Conservation (phyloP, 2,329 filamentous ascomycete genomes). For the Apiospora koreana region DNA sequence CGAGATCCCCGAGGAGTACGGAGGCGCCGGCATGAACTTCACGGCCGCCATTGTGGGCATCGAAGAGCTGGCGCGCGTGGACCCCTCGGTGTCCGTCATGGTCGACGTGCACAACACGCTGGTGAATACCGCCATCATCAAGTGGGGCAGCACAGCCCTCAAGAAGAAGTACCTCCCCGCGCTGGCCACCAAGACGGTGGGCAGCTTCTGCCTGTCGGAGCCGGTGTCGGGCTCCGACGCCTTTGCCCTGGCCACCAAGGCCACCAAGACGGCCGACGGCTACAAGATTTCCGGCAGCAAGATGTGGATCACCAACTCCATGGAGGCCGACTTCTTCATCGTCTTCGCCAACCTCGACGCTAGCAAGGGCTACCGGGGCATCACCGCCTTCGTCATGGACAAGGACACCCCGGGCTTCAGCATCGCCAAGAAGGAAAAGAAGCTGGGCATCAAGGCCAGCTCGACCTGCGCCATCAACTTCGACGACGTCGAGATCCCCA, state of each 20-base stretch:
- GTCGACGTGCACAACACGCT: slow-evolving; percentile 98
- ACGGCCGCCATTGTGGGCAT: slow-evolving; percentile 94
- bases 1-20: slow-evolving; percentile 96
- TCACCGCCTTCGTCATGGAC: slow-evolving; percentile 93
- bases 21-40: slow-evolving; percentile 98
- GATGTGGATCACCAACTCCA: slow-evolving; percentile 99
- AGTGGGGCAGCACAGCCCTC: slow-evolving; percentile 74
- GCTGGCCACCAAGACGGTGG: slow-evolving; percentile 86
- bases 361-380: slow-evolving; percentile 92
- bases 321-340: slow-evolving; percentile 93
- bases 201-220: slow-evolving; percentile 91
- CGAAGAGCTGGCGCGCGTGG: slow-evolving; percentile 91
- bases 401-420: slow-evolving; percentile 87
- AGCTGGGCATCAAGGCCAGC: slow-evolving; percentile 93
- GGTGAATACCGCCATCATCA: slow-evolving; percentile 90
- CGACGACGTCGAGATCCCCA: slow-evolving; percentile 90
- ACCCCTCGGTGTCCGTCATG: slow-evolving; percentile 92
- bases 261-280: slow-evolving; percentile 77
- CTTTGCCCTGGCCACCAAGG: slow-evolving; percentile 91
- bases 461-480: slow-evolving; percentile 98
- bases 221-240: slow-evolving; percentile 92
- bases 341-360: slow-evolving; percentile 96
- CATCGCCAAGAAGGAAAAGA: slow-evolving; percentile 99
- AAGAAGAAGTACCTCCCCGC: slow-evolving; percentile 89
- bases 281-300: slow-evolving; percentile 90